Conservation (phyloP, 345 rosid genomes). For the Eucalyptus sp. region DNA sequence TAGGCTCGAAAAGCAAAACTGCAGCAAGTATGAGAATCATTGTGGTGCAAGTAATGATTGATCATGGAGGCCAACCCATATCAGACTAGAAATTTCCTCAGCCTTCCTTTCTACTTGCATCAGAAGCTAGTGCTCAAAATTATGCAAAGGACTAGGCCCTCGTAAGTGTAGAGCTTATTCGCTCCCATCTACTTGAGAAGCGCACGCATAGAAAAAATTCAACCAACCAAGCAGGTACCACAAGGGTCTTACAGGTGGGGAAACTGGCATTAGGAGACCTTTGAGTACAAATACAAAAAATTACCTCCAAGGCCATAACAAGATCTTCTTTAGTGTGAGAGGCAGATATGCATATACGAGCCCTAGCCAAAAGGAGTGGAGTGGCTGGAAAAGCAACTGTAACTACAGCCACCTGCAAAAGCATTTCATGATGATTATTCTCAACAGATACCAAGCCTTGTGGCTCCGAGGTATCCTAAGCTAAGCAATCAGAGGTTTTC, state of each 20-base stretch:
- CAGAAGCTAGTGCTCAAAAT: neutral
- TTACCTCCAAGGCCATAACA: slow-evolving; percentile 57
- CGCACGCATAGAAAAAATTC: neutral
- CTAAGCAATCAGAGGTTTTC: neutral
- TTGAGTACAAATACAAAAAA: neutral
- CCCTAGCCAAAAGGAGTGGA: slow-evolving; percentile 72
- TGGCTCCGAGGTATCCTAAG: neutral
- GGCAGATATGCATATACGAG: slow-evolving; percentile 77
- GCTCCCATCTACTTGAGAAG: neutral
- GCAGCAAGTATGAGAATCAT: neutral
- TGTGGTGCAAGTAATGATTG: neutral
- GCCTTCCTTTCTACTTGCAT: neutral
- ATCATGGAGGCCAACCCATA: neutral
- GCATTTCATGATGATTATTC: neutral
- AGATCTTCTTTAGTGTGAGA: slow-evolving; percentile 70
- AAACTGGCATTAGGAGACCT: neutral
- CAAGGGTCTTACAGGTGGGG: neutral
- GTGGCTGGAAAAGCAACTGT: slow-evolving; percentile 62
- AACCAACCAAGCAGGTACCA: neutral
- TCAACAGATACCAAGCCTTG: neutral
- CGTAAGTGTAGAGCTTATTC: neutral
- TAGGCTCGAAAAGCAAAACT: neutral
- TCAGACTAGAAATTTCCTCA: neutral
- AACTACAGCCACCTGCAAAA: slow-evolving; percentile 44
- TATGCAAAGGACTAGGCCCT: neutral